phyloP scores from a whole-genome alignment of 108 stramenopile species.

The Pinguiococcus pyrenoidosus region DNA sequence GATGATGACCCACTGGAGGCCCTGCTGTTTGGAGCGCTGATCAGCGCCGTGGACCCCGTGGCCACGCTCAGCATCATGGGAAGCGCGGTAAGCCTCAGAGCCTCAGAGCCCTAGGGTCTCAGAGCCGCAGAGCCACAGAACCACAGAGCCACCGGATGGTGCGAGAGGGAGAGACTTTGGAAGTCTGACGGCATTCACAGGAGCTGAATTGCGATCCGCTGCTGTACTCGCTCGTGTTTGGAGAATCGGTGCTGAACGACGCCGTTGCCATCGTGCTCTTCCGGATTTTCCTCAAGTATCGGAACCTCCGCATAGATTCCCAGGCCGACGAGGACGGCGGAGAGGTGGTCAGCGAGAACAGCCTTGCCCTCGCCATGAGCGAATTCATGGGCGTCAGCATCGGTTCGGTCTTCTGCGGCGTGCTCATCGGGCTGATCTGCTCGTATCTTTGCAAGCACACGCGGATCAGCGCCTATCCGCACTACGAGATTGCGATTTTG shows the following conservation, averaged over 20 bases:
- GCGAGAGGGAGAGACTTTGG: conserved; percentile 6
- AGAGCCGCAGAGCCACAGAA: too few species aligned
- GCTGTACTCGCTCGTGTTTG: conserved; percentile 86
- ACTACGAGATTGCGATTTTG: conserved; percentile 77
- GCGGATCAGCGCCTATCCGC: conserved; percentile 59
- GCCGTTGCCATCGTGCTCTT: conserved; percentile 94
- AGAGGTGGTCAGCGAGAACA: conserved; percentile 35
- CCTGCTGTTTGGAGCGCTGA: conserved; percentile 81
- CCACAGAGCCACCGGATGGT: too few species aligned
- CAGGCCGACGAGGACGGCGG: conserved; percentile 31
- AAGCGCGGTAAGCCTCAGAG: background rate
- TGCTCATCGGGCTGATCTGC: conserved; percentile 60
- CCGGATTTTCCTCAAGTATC: conserved; percentile 53
- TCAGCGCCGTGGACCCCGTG: conserved; percentile 89
- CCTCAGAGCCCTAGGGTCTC: too few species aligned
- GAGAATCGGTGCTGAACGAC: conserved; percentile 89
- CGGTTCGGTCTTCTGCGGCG: conserved; percentile 43
- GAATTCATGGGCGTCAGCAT: conserved; percentile 58
- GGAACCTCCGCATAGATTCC: conserved; percentile 1
- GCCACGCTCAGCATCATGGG: conserved; percentile 88
- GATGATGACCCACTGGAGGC: conserved; percentile 92
- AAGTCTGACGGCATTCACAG: conserved; percentile 10
- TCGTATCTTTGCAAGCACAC: conserved; percentile 75
- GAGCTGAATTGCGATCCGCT: conserved; percentile 78
- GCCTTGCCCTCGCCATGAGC: conserved; percentile 53